Evolutionary conservation across 176 grass and related monocot species (phyloP).

Genomic region (bread wheat (Triticum aestivum)): IWGSC_CS_RefSeq_v2.1 NC_057813.1:646702137-646702636

Average conservation of each 20-base stretch:
- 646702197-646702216: no score
- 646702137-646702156: no score
- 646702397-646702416: background rate
- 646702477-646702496: background rate
- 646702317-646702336: background rate
- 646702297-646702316: constrained; percentile 6
- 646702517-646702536: background rate
- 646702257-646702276: no score
- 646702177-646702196: no score
- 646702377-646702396: background rate
- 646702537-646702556: constrained; percentile 36
- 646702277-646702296: no score
- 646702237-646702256: no score
- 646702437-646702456: background rate
- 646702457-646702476: background rate
- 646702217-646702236: no score
- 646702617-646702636: constrained; percentile 80
- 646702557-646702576: constrained; percentile 72
- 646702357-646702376: background rate
- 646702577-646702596: constrained; percentile 60
- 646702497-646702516: constrained; percentile 7
- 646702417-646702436: background rate
- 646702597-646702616: constrained; percentile 75
- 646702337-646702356: background rate
- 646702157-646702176: no score